Percentiles rank a stretch among this genome's conserved stretches.
Conservation (phyloP, 2,329 filamentous ascomycete genomes). For the Gyromitra esculenta region DNA sequence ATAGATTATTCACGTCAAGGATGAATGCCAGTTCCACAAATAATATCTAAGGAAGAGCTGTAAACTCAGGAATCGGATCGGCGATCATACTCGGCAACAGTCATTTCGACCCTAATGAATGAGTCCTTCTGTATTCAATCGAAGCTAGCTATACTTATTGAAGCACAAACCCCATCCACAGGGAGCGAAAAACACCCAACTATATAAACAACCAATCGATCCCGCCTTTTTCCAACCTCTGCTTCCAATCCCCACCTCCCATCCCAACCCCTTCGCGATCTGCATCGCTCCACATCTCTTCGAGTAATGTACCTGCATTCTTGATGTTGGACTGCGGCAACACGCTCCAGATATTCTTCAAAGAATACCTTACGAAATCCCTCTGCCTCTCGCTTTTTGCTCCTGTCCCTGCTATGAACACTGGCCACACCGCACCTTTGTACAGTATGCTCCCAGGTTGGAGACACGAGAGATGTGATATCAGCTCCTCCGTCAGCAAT, state of each 20-base stretch:
- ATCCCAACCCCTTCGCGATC: constrained; percentile 26
- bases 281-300: constrained; percentile 51
- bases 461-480: constrained; percentile 45
- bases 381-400: constrained; percentile 45
- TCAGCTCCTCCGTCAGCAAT: constrained; percentile 38
- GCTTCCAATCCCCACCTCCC: constrained; percentile 41
- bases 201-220: constrained; percentile 56
- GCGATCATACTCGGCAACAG: not conserved
- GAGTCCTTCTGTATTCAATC: not conserved
- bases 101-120: not conserved
- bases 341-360: constrained; percentile 52
- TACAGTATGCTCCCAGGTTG: constrained; percentile 33
- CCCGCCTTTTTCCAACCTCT: constrained; percentile 45
- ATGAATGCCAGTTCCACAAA: too few relatives aligned
- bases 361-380: constrained; percentile 45
- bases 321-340: constrained; percentile 53
- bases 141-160: not conserved
- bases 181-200: not conserved
- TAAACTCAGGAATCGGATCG: not conserved
- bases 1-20: too few relatives aligned
- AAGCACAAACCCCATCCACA: not conserved
- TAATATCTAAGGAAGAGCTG: not conserved
- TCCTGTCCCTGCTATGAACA: constrained; percentile 54
- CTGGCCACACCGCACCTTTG: constrained; percentile 53
- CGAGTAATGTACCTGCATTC: constrained; percentile 51